These are phyloP conservation scores for Naganishia sp. DNA, from an alignment of 1,284 basidiomycete species.

Conservation along the genomic window DNA sequence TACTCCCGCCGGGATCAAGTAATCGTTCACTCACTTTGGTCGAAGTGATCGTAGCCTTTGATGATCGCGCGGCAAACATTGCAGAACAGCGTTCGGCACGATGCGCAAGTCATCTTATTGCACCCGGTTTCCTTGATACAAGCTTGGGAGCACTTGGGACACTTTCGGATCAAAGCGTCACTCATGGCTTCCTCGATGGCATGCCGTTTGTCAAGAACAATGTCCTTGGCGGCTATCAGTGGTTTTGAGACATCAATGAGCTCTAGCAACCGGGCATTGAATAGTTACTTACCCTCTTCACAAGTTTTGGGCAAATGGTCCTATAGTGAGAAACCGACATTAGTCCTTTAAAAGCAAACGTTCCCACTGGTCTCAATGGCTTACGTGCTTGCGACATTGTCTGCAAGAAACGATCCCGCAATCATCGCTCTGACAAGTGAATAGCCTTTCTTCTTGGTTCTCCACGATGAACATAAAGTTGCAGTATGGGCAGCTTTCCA, in stretches of 20 bases:
- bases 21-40: slow-evolving; percentile 51
- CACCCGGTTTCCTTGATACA: slow-evolving; percentile 57
- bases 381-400: slow-evolving; percentile 69
- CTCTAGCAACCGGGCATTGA: slow-evolving; percentile 1
- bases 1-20: neutral
- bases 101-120: slow-evolving; percentile 52
- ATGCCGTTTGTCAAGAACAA: slow-evolving; percentile 70
- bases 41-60: slow-evolving; percentile 76
- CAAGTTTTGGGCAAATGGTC: slow-evolving; percentile 87
- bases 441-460: slow-evolving; percentile 71
- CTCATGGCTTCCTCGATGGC: slow-evolving; percentile 86
- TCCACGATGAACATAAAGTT: slow-evolving; percentile 80
- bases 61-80: slow-evolving; percentile 67
- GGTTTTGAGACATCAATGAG: slow-evolving; percentile 51
- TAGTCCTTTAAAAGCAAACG: neutral
- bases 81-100: slow-evolving; percentile 70
- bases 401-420: slow-evolving; percentile 75
- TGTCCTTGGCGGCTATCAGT: slow-evolving; percentile 59
- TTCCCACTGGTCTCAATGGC: slow-evolving; percentile 40
- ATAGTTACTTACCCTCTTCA: slow-evolving; percentile 60
- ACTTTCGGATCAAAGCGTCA: slow-evolving; percentile 76
- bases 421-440: slow-evolving; percentile 70
- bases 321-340: slow-evolving; percentile 48
- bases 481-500: slow-evolving; percentile 85
- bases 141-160: slow-evolving; percentile 62